Evolutionary conservation across 345 rosid species (phyloP).

Genomic region (Dimocarpus longan): DNA sequence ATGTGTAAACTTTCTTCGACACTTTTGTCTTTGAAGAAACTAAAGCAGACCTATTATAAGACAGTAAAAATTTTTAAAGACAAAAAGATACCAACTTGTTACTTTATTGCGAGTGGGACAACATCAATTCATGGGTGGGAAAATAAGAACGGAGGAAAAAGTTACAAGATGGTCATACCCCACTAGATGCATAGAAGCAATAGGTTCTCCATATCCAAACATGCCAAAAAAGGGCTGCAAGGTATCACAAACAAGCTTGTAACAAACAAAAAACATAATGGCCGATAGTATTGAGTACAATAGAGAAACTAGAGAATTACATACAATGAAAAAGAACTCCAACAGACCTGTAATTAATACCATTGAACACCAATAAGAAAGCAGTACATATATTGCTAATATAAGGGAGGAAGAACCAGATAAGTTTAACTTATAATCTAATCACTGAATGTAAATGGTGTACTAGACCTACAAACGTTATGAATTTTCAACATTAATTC

Average conservation of each 20-base stretch:
- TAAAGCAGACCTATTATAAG: conserved; percentile 44
- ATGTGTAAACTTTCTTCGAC: conserved; percentile 54
- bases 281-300: not conserved
- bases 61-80: not conserved
- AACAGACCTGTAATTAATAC: not conserved
- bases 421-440: not conserved
- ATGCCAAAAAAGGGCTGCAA: conserved; percentile 63
- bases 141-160: not conserved
- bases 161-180: conserved; percentile 31
- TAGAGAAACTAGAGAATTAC: not conserved
- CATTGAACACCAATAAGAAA: not conserved
- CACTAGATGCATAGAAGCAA: conserved; percentile 64
- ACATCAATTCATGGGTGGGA: not conserved
- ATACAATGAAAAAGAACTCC: not conserved
- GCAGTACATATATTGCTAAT: not conserved
- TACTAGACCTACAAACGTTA: not conserved
- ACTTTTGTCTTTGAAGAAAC: conserved; percentile 69
- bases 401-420: not conserved
- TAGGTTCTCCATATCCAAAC: conserved; percentile 68
- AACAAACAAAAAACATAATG: not conserved
- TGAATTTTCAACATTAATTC: too few relatives aligned
- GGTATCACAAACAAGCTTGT: not conserved
- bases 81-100: not conserved
- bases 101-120: not conserved
- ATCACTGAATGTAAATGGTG: not conserved